Base-by-base conservation (phyloP, 2,329 filamentous ascomycete genomes). In the Fusarium sacchari region DNA sequence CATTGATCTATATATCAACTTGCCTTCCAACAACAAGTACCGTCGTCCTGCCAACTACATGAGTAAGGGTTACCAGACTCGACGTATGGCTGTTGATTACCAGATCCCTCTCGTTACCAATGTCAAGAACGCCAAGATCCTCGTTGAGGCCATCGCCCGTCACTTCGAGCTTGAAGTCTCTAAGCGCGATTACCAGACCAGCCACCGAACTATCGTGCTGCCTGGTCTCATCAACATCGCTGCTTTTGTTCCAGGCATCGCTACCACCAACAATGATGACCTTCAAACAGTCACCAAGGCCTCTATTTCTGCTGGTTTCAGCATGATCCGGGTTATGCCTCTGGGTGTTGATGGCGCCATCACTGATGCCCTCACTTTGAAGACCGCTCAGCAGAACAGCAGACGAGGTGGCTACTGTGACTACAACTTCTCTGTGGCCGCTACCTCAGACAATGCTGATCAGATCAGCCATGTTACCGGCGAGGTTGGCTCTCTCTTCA, bases 21-120 rank as follows among this genome's bases (percentile, higher is more conserved):
- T 99, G 83, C 96, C 96, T n/a, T 98, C 96, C 18, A 97, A 90
- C 89, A 99, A 99, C 87, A 94, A 95, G 83, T 99, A 97, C 88
- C 91, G 96, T 78, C 92, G 96, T 76, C 96, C 96, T 37, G 96
- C 96, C 78, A 99, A 95, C 87, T 99, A 98, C 85, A 97, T 99
- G 92, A 97, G 94, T 84, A 96, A 96, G 86, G 96, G 96, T 69
- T 99, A 99, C 85, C 93, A 94, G 80, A 98, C 96, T 63, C 91
- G 96, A 82, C 92, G 96, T 83, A 98, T 99, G 95, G 96, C 96
- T 40, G 96, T 99, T 46, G 96, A 98, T 84, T 91, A 98, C 85
- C 96, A 98, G 85, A 97, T 96, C 61, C 96, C 96, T 66, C 87
- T 99, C 69, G 96, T 99, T 24, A 99, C 96, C 62, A 99, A 99